Conservation (phyloP, 331 rosid genomes). For the Malus hybrid region DNA sequence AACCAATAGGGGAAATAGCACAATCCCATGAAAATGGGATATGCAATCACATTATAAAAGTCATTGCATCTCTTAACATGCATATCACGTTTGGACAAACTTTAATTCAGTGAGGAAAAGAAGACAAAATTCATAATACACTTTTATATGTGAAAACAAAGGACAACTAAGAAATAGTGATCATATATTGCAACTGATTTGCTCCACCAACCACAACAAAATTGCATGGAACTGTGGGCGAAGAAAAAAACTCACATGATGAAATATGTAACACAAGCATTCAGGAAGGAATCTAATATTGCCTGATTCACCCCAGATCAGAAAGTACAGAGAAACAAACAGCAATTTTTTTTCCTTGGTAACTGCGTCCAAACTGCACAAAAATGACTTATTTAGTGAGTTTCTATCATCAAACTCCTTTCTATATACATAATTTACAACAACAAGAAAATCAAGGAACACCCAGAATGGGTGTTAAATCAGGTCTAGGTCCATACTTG, state of each 20-base stretch:
- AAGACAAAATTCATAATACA: neutral
- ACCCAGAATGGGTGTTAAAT: constrained; percentile 1
- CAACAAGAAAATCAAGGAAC: constrained; percentile 12
- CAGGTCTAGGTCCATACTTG: constrained; percentile 42
- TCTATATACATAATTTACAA: neutral
- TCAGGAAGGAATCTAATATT: constrained; percentile 93
- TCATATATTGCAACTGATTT: neutral
- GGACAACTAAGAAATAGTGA: neutral
- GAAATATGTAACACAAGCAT: constrained; percentile 99
- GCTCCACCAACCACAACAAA: neutral
- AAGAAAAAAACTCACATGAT: constrained; percentile 63
- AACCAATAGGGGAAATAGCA: neutral
- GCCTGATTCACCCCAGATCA: constrained; percentile 95
- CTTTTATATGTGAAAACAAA: neutral
- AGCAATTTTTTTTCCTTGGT: constrained; percentile 69
- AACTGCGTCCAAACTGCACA: constrained; percentile 54
- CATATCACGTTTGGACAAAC: neutral
- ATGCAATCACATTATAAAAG: neutral
- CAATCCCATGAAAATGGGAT: neutral
- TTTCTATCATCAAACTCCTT: constrained; percentile 11
- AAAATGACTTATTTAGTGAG: constrained; percentile 12
- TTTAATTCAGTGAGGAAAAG: neutral
- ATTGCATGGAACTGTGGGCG: neutral
- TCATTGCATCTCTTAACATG: neutral
- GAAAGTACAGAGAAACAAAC: constrained; percentile 62